phyloP scores from a whole-genome alignment of 805 yeast species.

The Candida ortonii region DNA sequence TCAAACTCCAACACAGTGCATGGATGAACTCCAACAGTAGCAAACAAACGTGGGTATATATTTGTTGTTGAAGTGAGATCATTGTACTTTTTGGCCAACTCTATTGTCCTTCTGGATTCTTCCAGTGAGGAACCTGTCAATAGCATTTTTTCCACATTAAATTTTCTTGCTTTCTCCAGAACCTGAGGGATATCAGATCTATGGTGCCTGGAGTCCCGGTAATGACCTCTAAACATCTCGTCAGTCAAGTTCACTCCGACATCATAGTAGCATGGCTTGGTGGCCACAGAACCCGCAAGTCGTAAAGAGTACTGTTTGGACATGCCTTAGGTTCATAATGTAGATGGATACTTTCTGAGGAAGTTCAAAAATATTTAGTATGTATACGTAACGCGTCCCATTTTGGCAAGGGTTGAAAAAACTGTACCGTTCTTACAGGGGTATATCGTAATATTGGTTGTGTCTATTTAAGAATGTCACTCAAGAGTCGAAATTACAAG shows the following conservation, averaged over 20 bases:
- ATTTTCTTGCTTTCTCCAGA: constrained; percentile 59
- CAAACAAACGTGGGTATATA: constrained; percentile 38
- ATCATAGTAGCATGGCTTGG: constrained; percentile 36
- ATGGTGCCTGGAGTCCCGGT: constrained; percentile 66
- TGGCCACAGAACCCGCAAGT: constrained; percentile 4
- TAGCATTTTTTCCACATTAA: constrained; percentile 66
- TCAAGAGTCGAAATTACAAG: too few species aligned
- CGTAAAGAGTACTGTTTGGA: constrained; percentile 5
- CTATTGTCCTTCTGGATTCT: constrained; percentile 64
- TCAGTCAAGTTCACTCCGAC: constrained; percentile 77
- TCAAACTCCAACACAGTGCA: constrained; percentile 68
- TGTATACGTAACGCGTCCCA: too few species aligned
- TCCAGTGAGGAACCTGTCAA: constrained; percentile 78
- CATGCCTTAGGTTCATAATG: constrained; percentile 4
- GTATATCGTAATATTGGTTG: too few species aligned
- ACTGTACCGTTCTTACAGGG: too few species aligned
- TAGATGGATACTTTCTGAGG: not conserved
- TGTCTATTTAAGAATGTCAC: too few species aligned
- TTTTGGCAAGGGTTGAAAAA: too few species aligned
- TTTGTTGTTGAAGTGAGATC: constrained; percentile 14
- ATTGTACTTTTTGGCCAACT: constrained; percentile 39
- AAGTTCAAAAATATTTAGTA: not conserved
- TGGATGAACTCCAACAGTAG: constrained; percentile 96
- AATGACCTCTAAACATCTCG: constrained; percentile 78
- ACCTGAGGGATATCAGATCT: constrained; percentile 63